Percentiles rank a stretch among this genome's conserved stretches.
Conservation (phyloP, 2,329 filamentous ascomycete species). For the Sphaerulina musiva region DNA sequence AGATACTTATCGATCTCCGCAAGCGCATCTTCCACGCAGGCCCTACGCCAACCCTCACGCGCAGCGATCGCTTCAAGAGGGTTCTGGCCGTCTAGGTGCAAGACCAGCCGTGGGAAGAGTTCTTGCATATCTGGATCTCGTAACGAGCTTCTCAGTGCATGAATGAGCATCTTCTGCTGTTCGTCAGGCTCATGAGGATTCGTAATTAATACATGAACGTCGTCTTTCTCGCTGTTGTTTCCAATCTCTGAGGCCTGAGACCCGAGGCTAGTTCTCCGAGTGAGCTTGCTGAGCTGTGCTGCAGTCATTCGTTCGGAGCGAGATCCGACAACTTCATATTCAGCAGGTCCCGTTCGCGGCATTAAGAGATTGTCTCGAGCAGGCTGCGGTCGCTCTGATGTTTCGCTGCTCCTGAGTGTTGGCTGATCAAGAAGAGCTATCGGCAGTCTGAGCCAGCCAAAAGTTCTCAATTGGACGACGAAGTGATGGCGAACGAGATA, state of each 20-base stretch:
- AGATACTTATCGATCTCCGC: slow-evolving; percentile 62
- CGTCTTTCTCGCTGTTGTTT: neutral
- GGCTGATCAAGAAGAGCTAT: slow-evolving; percentile 56
- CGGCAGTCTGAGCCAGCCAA: slow-evolving; percentile 63
- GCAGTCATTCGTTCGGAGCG: slow-evolving; percentile 24
- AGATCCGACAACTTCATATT: slow-evolving; percentile 27
- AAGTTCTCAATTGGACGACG: slow-evolving; percentile 88
- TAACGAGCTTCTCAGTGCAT: slow-evolving; percentile 12
- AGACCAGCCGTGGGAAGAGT: slow-evolving; percentile 67
- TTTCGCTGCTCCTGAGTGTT: neutral
- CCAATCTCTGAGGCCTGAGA: slow-evolving; percentile 2
- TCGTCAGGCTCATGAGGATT: slow-evolving; percentile 17
- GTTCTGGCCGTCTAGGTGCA: slow-evolving; percentile 81
- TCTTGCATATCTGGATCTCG: slow-evolving; percentile 53
- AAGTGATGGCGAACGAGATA: slow-evolving; percentile 90
- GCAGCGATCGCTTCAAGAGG: slow-evolving; percentile 80
- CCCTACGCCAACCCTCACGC: slow-evolving; percentile 80
- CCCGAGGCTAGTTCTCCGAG: slow-evolving; percentile 12
- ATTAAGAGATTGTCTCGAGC: slow-evolving; percentile 22
- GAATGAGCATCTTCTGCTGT: slow-evolving; percentile 17
- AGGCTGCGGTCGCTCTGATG: slow-evolving; percentile 6
- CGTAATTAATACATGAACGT: slow-evolving; percentile 16
- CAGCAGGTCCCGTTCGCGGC: slow-evolving; percentile 21
- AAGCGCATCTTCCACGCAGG: slow-evolving; percentile 50
- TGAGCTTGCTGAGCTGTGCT: slow-evolving; percentile 7